phyloP scores from a whole-genome alignment of 768 basidiomycete species.

The Macrolepiota dolichaula region DNA sequence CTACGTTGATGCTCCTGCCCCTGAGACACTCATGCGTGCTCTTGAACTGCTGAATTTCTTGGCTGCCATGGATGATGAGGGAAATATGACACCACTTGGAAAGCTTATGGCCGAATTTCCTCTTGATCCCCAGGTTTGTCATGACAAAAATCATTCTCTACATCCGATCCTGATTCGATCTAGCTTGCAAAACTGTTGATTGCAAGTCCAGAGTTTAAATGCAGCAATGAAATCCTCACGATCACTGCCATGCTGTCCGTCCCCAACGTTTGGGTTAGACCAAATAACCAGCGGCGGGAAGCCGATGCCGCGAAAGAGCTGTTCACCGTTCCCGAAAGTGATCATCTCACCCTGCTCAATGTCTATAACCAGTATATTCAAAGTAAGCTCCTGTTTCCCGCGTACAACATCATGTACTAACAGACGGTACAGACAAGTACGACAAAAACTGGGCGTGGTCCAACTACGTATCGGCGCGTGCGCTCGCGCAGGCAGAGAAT shows the following conservation, averaged over 20 bases:
- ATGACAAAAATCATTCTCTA: background rate
- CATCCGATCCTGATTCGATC: background rate
- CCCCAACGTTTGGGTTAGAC: conserved; percentile 93
- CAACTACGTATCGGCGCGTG: conserved; percentile 81
- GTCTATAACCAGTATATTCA: conserved; percentile 90
- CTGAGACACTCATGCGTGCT: conserved; percentile 96
- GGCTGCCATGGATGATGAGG: conserved; percentile 91
- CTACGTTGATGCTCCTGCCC: conserved; percentile 91
- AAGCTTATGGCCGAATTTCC: conserved; percentile 97
- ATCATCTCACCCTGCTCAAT: conserved; percentile 92
- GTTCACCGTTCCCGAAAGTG: conserved; percentile 91
- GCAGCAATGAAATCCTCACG: conserved; percentile 93
- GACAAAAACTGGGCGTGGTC: conserved; percentile 91
- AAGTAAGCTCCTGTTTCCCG: conserved; percentile 44
- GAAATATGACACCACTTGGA: conserved; percentile 84
- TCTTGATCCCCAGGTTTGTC: conserved; percentile 89
- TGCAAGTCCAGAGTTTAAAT: conserved; percentile 90
- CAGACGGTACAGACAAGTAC: conserved; percentile 47
- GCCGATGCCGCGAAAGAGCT: conserved; percentile 90
- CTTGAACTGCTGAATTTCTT: conserved; percentile 92
- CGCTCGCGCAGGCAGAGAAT: conserved; percentile 89
- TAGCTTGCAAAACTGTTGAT: conserved; percentile 93
- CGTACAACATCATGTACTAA: background rate
- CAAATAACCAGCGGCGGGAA: conserved; percentile 82
- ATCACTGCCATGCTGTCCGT: conserved; percentile 98